A percentile compares a stretch with the other conserved stretches of the same genome.
These are phyloP conservation scores for Sporisorium scitamineum DNA, from an alignment of 1,284 basidiomycete species.

Conservation along the genomic window DNA sequence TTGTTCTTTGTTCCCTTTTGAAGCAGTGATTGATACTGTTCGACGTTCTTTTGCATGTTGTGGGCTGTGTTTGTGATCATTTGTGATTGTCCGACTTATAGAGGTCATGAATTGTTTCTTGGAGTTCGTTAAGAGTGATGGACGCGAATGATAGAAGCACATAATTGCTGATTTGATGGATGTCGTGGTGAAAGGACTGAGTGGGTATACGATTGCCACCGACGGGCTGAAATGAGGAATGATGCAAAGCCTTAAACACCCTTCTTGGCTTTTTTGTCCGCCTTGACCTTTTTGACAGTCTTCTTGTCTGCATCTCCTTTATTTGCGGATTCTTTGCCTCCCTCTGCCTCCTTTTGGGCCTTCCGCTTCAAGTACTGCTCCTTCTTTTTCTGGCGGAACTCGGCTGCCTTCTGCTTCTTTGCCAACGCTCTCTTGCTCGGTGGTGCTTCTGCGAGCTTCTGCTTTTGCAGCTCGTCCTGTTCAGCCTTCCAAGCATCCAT, in stretches of 20 bases:
- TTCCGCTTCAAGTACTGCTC: conserved; percentile 28
- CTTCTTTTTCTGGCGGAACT: conserved; percentile 37
- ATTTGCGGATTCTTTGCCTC: conserved; percentile 4
- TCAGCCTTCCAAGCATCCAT: conserved; percentile 41
- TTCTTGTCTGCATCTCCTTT: conserved; percentile 4
- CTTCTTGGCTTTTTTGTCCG: conserved; percentile 3
- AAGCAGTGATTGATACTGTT: neutral
- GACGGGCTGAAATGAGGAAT: neutral
- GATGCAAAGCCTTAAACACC: neutral
- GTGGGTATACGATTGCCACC: conserved; percentile 20
- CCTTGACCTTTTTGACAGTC: neutral
- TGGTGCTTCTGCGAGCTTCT: conserved; percentile 25
- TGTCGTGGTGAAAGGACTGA: neutral
- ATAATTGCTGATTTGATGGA: neutral
- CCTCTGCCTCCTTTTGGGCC: conserved; percentile 9
- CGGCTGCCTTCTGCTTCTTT: conserved; percentile 37
- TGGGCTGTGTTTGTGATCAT: neutral
- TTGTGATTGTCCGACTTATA: too few relatives aligned
- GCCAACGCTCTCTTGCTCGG: conserved; percentile 22
- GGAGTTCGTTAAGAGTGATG: too few relatives aligned
- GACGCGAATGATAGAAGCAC: neutral
- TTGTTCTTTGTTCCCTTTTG: neutral
- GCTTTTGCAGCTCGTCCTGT: conserved; percentile 23
- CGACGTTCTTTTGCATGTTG: neutral
- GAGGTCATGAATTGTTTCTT: neutral